These are phyloP conservation scores for Cladophialophora exuberans DNA, from an alignment of 2,329 filamentous ascomycete species.

Conservation along the genomic window DNA sequence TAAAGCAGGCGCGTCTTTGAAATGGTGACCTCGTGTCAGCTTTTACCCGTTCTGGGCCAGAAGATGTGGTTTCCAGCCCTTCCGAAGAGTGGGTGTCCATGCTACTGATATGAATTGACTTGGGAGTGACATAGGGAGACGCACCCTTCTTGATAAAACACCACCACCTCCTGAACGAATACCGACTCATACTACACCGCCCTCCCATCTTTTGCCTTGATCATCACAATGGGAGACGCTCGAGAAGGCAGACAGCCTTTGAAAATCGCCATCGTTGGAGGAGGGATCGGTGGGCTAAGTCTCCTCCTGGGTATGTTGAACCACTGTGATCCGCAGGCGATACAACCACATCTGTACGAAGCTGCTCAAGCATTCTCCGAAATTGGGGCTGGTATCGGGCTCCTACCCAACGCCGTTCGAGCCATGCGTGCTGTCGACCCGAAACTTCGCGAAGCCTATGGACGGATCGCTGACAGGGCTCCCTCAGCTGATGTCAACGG, in stretches of 20 bases:
- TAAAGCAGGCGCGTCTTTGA: no score
- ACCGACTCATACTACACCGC: no score
- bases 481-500: background rate
- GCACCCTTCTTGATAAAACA: no score
- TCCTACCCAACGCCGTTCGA: constrained; percentile 14
- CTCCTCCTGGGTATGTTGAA: constrained; percentile 13
- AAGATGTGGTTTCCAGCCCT: no score
- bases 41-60: no score
- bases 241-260: background rate
- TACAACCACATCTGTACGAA: constrained; percentile 15
- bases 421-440: constrained; percentile 7
- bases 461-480: constrained; percentile 2
- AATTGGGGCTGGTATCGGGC: constrained; percentile 11
- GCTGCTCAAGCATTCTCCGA: constrained; percentile 9
- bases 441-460: constrained; percentile 5
- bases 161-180: no score
- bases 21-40: constrained; percentile 2
- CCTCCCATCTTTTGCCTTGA: no score
- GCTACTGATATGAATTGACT: no score
- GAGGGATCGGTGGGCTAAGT: constrained; percentile 12
- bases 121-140: no score
- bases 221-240: constrained; percentile 7
- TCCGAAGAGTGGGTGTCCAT: no score
- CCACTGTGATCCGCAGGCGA: constrained; percentile 3
- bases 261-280: constrained; percentile 10